phyloP scores from a whole-genome alignment of 176 grass and related monocot genomes.

The Pontederia crassipes region DNA sequence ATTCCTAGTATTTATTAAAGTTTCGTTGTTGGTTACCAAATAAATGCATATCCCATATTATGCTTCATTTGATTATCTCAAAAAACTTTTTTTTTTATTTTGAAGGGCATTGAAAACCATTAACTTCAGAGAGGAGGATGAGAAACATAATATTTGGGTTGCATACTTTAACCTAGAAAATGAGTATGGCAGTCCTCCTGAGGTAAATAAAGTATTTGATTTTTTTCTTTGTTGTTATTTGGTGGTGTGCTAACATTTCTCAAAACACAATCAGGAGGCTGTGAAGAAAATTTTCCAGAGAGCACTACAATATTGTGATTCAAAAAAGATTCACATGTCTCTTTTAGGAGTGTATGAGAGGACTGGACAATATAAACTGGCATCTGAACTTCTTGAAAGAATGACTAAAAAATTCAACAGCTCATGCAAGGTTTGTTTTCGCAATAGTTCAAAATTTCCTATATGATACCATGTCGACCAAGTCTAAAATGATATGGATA shows the following conservation, averaged over 20 bases:
- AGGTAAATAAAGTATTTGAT: slow-evolving; percentile 40
- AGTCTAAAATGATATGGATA: slow-evolving; percentile 9
- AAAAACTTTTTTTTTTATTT: not conserved
- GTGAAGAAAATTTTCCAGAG: slow-evolving; percentile 87
- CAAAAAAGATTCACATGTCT: slow-evolving; percentile 69
- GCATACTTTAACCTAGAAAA: slow-evolving; percentile 96
- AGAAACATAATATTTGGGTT: slow-evolving; percentile 96
- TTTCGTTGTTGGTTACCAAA: too few relatives aligned
- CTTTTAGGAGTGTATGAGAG: slow-evolving; percentile 85
- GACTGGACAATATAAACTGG: slow-evolving; percentile 53
- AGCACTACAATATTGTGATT: slow-evolving; percentile 88
- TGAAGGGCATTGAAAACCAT: slow-evolving; percentile 82
- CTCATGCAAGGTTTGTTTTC: slow-evolving; percentile 67
- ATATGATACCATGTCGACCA: not conserved
- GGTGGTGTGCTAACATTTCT: slow-evolving; percentile 1
- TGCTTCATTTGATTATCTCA: too few relatives aligned
- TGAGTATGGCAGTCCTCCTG: slow-evolving; percentile 73
- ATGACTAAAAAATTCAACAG: slow-evolving; percentile 93
- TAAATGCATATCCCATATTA: too few relatives aligned
- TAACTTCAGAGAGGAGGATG: slow-evolving; percentile 63
- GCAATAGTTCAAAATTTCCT: not conserved
- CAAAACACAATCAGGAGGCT: slow-evolving; percentile 45
- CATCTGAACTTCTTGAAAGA: slow-evolving; percentile 73
- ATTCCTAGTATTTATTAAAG: too few relatives aligned
- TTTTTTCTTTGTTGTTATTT: slow-evolving; percentile 12